These are phyloP conservation scores for Quillaja saponaria DNA, from an alignment of 306 rosid genomes.

Conservation along the genomic window DNA sequence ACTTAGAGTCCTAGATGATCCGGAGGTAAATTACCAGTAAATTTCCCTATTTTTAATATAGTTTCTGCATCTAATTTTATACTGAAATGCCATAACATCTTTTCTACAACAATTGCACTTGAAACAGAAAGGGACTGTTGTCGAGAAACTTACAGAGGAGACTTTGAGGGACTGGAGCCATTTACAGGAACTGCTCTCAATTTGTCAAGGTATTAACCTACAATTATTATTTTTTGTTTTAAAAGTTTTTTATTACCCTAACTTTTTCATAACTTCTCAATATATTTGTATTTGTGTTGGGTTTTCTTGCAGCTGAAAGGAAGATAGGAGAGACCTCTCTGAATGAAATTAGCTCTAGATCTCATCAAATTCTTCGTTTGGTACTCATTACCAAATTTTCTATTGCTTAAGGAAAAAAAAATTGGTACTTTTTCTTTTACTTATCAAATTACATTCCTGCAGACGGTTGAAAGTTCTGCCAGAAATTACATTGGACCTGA, in stretches of 20 bases:
- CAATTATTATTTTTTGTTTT: constrained; percentile 11
- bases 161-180: constrained; percentile 56
- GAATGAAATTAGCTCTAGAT: constrained; percentile 91
- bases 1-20: constrained; percentile 86
- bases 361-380: constrained; percentile 91
- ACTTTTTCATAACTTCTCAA: too few relatives aligned
- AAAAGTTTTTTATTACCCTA: constrained; percentile 6
- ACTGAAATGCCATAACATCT: constrained; percentile 22
- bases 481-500: constrained; percentile 38
- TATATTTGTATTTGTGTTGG: neutral
- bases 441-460: constrained; percentile 27
- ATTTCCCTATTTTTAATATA: neutral
- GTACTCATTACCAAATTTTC: constrained; percentile 41
- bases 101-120: constrained; percentile 10
- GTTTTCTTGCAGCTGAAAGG: constrained; percentile 74
- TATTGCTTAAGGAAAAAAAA: neutral
- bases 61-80: constrained; percentile 7
- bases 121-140: constrained; percentile 77
- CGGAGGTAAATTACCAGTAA: constrained; percentile 58
- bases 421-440: neutral
- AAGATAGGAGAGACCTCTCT: constrained; percentile 87
- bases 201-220: constrained; percentile 62
- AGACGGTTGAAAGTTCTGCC: constrained; percentile 83
- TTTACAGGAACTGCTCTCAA: constrained; percentile 60
- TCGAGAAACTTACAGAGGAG: constrained; percentile 82